A percentile compares a stretch with the other conserved stretches of the same genome.
Conservation (phyloP, 768 basidiomycete species). For the Pulveroboletus sp. region DNA sequence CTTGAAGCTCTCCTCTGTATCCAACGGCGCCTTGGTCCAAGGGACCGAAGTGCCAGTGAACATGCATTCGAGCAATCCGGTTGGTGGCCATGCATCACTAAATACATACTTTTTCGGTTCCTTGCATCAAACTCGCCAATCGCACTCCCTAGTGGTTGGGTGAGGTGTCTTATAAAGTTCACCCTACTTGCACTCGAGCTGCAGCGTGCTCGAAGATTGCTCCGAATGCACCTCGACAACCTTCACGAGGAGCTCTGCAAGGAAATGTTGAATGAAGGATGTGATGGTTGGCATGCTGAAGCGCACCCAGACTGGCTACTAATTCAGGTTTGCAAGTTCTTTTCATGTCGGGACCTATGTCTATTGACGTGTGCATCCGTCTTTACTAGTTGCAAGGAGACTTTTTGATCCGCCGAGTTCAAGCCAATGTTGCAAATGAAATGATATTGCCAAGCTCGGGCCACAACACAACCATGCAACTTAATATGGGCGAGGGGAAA, state of each 20-base stretch:
- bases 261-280: conserved; percentile 21
- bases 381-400: conserved; percentile 42
- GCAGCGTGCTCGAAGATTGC: too few species aligned
- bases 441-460: conserved; percentile 41
- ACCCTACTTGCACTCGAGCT: too few species aligned
- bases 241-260: conserved; percentile 29
- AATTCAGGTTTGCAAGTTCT: conserved; percentile 37
- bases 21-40: neutral
- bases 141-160: conserved; percentile 25
- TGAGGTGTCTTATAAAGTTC: conserved; percentile 19
- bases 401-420: conserved; percentile 40
- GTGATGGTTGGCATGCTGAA: conserved; percentile 16
- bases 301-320: too few species aligned
- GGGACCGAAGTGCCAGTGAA: conserved; percentile 2
- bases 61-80: conserved; percentile 6
- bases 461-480: conserved; percentile 40
- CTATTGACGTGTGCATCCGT: neutral
- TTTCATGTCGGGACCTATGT: too few species aligned
- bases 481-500: too few species aligned
- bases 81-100: conserved; percentile 35
- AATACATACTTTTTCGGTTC: conserved; percentile 25
- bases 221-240: conserved; percentile 1
- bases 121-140: conserved; percentile 22
- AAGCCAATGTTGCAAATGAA: conserved; percentile 37
- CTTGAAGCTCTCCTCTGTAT: neutral